A percentile compares a stretch with the other conserved stretches of the same genome.
These are phyloP conservation scores for Aspergillus carbonarius DNA, from an alignment of 2,329 filamentous ascomycete genomes.

Conservation along the genomic window DNA sequence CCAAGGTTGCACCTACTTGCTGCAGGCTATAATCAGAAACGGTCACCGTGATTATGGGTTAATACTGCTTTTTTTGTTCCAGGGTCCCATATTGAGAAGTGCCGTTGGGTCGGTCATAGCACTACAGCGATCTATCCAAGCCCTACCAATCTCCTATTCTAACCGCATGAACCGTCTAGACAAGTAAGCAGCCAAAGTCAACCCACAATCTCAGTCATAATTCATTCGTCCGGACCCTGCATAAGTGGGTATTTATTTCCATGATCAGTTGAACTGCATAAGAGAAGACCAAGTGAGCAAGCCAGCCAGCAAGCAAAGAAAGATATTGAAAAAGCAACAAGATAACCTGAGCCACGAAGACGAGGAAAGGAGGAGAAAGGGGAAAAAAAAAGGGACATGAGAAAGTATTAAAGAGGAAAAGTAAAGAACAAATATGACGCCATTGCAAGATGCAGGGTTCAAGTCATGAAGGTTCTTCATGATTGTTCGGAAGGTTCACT, in stretches of 20 bases:
- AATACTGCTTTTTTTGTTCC: no score
- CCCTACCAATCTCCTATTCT: neutral
- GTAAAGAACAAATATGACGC: neutral
- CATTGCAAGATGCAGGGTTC: neutral
- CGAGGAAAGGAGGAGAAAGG: neutral
- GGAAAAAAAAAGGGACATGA: neutral
- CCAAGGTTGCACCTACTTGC: no score
- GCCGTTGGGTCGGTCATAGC: no score
- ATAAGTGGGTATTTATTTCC: conserved; percentile 6
- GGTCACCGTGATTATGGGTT: no score
- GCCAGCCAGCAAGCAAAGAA: neutral
- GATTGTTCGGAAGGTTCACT: neutral
- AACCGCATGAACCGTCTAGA: neutral
- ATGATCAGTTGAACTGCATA: neutral
- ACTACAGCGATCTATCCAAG: no score
- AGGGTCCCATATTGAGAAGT: no score
- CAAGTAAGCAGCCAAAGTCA: neutral
- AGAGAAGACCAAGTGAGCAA: neutral
- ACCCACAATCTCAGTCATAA: neutral
- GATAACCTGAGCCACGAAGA: neutral
- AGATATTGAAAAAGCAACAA: neutral
- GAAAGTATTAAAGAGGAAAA: neutral
- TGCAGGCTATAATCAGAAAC: no score
- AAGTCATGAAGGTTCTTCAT: neutral
- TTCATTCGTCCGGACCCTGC: neutral